Conservation (phyloP, 2,329 filamentous ascomycete genomes). For the Diaporthe sp. region DNA sequence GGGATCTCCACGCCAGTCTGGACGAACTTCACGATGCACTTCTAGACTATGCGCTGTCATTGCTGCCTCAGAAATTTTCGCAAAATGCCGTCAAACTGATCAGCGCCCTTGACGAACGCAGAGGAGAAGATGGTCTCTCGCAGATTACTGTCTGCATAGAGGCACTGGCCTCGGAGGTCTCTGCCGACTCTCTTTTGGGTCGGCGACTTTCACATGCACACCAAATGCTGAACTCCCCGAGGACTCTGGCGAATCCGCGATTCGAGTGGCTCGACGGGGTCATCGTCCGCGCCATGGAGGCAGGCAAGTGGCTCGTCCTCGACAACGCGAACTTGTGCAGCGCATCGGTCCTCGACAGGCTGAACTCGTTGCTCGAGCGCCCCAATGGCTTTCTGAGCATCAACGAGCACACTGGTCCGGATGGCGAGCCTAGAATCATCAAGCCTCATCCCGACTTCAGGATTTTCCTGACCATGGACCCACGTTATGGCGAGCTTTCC, state of each 20-base stretch:
- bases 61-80: constrained; percentile 55
- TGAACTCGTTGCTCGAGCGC: constrained; percentile 91
- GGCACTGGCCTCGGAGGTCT: constrained; percentile 56
- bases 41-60: constrained; percentile 63
- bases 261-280: constrained; percentile 98
- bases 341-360: constrained; percentile 90
- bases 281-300: constrained; percentile 87
- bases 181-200: constrained; percentile 61
- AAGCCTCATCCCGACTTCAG: constrained; percentile 88
- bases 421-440: constrained; percentile 85
- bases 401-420: constrained; percentile 89
- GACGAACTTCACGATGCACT: constrained; percentile 56
- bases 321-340: constrained; percentile 99
- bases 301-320: constrained; percentile 92
- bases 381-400: constrained; percentile 89
- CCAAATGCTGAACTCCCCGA: constrained; percentile 65
- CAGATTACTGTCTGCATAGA: constrained; percentile 56
- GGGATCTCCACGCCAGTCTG: constrained; percentile 76
- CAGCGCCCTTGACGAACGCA: constrained; percentile 61
- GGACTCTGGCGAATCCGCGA: constrained; percentile 77
- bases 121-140: constrained; percentile 57
- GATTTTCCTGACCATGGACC: constrained; percentile 94
- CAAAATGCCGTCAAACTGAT: constrained; percentile 59
- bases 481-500: constrained; percentile 92
- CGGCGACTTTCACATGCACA: constrained; percentile 63